A percentile compares a stretch with the other conserved stretches of the same genome.
Conservation (phyloP, 2,329 filamentous ascomycete genomes). For the Dactylellina sp. region DNA sequence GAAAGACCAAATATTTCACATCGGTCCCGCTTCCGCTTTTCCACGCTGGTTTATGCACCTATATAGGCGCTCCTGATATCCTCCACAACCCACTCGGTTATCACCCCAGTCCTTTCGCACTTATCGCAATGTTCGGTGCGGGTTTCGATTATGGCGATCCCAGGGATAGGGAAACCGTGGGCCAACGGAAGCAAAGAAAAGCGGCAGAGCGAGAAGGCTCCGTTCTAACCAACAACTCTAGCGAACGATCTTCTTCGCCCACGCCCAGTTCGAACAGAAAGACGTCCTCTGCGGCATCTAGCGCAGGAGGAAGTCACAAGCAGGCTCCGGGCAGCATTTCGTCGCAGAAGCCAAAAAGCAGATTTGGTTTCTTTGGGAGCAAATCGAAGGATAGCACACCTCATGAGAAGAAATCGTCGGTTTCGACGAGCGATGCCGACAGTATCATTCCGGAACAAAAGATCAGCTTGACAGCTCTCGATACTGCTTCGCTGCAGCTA, state of each 20-base stretch:
- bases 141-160: slow-evolving; percentile 54
- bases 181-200: slow-evolving; percentile 54
- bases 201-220: slow-evolving; percentile 51
- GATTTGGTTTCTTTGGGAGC: slow-evolving; percentile 51
- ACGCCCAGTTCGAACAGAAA: slow-evolving; percentile 48
- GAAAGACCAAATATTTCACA: too few relatives aligned
- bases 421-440: slow-evolving; percentile 25
- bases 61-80: slow-evolving; percentile 1
- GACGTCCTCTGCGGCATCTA: slow-evolving; percentile 38
- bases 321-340: slow-evolving; percentile 21
- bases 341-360: slow-evolving; percentile 48
- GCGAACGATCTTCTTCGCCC: slow-evolving; percentile 54
- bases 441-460: slow-evolving; percentile 41
- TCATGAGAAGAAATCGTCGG: slow-evolving; percentile 43
- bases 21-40: not conserved
- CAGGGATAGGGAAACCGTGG: slow-evolving; percentile 54
- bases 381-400: slow-evolving; percentile 18
- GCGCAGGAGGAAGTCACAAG: slow-evolving; percentile 27
- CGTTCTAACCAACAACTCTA: slow-evolving; percentile 47
- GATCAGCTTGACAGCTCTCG: slow-evolving; percentile 41
- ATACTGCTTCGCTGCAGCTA: slow-evolving; percentile 28
- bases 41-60: not conserved
- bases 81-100: slow-evolving; percentile 1
- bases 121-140: slow-evolving; percentile 49
- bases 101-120: slow-evolving; percentile 12